Percentiles rank a stretch among this genome's conserved stretches.
Evolutionary conservation across 2,329 filamentous ascomycete genomes (phyloP).

Genomic region (Chrysoporthe austroafricana): DNA sequence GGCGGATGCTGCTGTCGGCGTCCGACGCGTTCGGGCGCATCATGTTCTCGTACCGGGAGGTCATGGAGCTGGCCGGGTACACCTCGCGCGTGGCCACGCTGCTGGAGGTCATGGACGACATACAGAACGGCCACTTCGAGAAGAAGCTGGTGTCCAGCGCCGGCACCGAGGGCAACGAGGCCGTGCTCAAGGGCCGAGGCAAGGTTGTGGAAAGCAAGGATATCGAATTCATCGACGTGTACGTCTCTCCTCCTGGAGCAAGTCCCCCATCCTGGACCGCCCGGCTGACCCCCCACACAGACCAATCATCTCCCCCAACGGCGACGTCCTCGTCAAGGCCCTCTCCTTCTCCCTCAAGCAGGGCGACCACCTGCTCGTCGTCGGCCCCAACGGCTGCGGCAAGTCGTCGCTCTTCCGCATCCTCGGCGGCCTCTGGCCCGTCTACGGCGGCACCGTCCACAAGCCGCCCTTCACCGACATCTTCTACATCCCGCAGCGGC

Average conservation of each 20-base stretch:
- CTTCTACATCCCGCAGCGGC: slow-evolving; percentile 96
- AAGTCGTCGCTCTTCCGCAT: slow-evolving; percentile 97
- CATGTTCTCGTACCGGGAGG: slow-evolving; percentile 98
- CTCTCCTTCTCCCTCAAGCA: slow-evolving; percentile 86
- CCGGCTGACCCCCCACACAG: slow-evolving; percentile 36
- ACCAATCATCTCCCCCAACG: slow-evolving; percentile 95
- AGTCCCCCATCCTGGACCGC: too few species aligned
- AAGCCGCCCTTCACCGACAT: slow-evolving; percentile 93
- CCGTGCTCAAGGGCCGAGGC: slow-evolving; percentile 81
- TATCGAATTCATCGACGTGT: slow-evolving; percentile 84
- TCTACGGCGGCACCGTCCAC: slow-evolving; percentile 90
- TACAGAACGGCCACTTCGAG: slow-evolving; percentile 86
- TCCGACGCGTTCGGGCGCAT: slow-evolving; percentile 94
- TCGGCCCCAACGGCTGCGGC: slow-evolving; percentile 95
- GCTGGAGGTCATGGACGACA: slow-evolving; percentile 92
- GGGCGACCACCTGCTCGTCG: slow-evolving; percentile 89
- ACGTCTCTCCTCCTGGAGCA: slow-evolving; percentile 38
- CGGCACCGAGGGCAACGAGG: slow-evolving; percentile 78
- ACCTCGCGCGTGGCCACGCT: slow-evolving; percentile 90
- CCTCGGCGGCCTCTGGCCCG: slow-evolving; percentile 93
- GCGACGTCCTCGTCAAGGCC: slow-evolving; percentile 84
- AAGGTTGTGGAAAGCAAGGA: slow-evolving; percentile 79
- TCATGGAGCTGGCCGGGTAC: slow-evolving; percentile 94
- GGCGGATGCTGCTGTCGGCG: slow-evolving; percentile 86
- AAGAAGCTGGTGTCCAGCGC: slow-evolving; percentile 95